Evolutionary conservation across 2,329 filamentous ascomycete genomes (phyloP), one percentile per base, ranked within the genome.

Genomic region (Capronia americana): DNA sequence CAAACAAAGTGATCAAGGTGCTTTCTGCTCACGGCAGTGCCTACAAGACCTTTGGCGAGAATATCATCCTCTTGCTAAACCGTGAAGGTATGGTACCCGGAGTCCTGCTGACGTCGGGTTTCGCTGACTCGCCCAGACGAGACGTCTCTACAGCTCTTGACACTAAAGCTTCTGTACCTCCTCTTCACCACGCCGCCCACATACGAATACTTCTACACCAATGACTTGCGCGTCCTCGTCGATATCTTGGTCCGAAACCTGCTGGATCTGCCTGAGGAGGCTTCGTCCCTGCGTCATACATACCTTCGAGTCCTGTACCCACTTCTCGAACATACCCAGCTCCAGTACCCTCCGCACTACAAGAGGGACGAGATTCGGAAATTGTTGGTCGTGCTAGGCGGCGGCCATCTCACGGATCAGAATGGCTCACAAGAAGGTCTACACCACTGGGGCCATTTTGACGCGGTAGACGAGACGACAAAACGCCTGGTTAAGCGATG

Each of bases 131-230:
- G 3, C 32, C 20, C 65, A 84, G 86, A 91, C 10, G 93, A 98
- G 78, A 96, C 95, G 0, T 94, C 93, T 1, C 86, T 97, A 44
- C 96, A 99, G 78, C 85, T 99, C 28, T 86, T 99, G n/a, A 98
- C 98, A 66, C 84, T 99, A 50, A 99, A 99, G 79, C 87, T 97
- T 4, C 84, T 99, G 30, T 99, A 98, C 79, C 87, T 99, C 41
- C 85, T 99, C 10, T 99, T 99, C 79, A 97, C 93, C 4, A 98
- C 92, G 10, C 88, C 88, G 64, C 87, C 90, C 17, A 99, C 95
- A 0, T 92, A 95, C 77, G 95, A 99, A 79, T 99, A 98, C 79
- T 99, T 99, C 76, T 99, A 98, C 79, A 97, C 93, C 30, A 99
- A 99, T 76, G 95, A 99, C 75, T 84, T 99, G 32, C 91, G 92